Evolutionary conservation across 179 eudicot genomes (phyloP).

Genomic region (Beta corolliflora): DNA sequence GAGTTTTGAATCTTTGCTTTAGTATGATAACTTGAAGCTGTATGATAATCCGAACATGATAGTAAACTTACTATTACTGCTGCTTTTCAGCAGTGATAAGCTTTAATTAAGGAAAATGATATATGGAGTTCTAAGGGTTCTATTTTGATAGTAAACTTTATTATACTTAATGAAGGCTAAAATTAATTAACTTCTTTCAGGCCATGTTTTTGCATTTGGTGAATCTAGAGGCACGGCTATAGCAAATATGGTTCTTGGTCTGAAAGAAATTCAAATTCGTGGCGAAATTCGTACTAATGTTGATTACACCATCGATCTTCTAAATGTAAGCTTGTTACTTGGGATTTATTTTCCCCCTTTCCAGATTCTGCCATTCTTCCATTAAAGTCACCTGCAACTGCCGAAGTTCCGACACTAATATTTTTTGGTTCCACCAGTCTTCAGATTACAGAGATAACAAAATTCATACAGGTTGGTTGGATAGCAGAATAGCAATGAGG

Average conservation of each 20-base stretch:
- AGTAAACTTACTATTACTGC: neutral
- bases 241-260: slow-evolving; percentile 98
- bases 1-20: neutral
- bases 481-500: slow-evolving; percentile 99
- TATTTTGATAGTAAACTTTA: too few species aligned
- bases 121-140: too few species aligned
- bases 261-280: slow-evolving; percentile 97
- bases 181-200: slow-evolving; percentile 37
- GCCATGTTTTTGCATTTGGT: slow-evolving; percentile 99
- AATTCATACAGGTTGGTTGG: slow-evolving; percentile 99
- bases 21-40: neutral
- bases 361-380: neutral
- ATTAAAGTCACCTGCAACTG: neutral
- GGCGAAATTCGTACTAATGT: slow-evolving; percentile 99
- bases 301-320: slow-evolving; percentile 91
- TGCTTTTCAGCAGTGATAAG: neutral
- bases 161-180: neutral
- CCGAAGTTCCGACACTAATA: neutral
- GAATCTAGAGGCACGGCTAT: slow-evolving; percentile 96
- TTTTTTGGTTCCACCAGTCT: slow-evolving; percentile 54
- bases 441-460: slow-evolving; percentile 90
- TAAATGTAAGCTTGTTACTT: slow-evolving; percentile 63
- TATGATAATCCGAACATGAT: neutral
- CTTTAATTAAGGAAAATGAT: neutral
- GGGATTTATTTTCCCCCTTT: neutral